phyloP scores from a whole-genome alignment of 1,284 basidiomycete species.

The Apiotrichum veenhuisii region DNA sequence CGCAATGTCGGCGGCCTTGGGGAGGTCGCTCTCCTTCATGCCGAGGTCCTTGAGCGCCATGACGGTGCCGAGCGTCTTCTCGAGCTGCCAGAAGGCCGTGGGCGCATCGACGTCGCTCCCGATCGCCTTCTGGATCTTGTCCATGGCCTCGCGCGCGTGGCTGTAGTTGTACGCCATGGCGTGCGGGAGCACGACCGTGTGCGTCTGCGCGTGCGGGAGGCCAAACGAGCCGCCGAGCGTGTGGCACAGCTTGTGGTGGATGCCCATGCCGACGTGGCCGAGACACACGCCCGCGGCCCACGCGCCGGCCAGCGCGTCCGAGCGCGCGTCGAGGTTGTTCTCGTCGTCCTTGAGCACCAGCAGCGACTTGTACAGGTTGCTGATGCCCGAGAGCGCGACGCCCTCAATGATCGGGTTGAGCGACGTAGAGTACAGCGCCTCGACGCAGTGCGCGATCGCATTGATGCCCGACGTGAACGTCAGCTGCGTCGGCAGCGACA shows the following conservation, averaged over 20 bases:
- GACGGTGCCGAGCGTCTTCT: constrained; percentile 50
- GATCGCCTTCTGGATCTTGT: constrained; percentile 47
- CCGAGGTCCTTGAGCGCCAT: constrained; percentile 50
- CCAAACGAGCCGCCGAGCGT: constrained; percentile 52
- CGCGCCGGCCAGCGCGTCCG: constrained; percentile 52
- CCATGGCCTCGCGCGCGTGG: constrained; percentile 45
- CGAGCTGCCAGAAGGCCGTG: constrained; percentile 51
- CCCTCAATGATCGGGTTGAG: constrained; percentile 52
- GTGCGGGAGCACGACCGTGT: constrained; percentile 54
- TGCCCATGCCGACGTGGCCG: constrained; percentile 51
- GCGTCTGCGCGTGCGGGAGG: constrained; percentile 54
- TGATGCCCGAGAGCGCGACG: constrained; percentile 52
- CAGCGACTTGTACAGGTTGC: constrained; percentile 46
- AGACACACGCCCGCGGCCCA: constrained; percentile 52
- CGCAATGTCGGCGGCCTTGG: constrained; percentile 52
- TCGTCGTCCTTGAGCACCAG: constrained; percentile 43
- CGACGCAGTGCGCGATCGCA: constrained; percentile 54
- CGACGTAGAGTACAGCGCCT: constrained; percentile 51
- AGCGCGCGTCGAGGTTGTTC: constrained; percentile 48
- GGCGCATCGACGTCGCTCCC: constrained; percentile 42
- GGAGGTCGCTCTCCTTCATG: constrained; percentile 53
- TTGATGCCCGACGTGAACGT: constrained; percentile 54
- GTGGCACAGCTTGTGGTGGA: constrained; percentile 56
- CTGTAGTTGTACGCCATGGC: constrained; percentile 53
- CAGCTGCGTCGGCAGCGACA: constrained; percentile 50